Percentiles rank a stretch among this genome's conserved stretches.
These are phyloP conservation scores for Starmerella floris DNA, from an alignment of 805 yeast genomes.

Conservation along the genomic window DNA sequence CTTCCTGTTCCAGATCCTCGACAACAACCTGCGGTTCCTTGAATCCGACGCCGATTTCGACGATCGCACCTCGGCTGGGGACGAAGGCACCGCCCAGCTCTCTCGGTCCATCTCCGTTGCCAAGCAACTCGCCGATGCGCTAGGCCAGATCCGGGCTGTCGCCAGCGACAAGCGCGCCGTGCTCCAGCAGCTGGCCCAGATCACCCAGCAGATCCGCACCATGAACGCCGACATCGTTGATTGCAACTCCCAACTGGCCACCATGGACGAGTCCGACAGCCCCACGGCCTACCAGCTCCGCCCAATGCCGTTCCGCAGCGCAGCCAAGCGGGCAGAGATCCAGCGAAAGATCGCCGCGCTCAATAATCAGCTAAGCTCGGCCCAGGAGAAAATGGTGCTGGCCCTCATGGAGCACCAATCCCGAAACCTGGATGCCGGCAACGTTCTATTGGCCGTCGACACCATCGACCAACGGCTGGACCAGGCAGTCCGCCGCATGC, in stretches of 20 bases:
- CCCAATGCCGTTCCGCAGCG: conserved; percentile 8
- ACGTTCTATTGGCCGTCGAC: conserved; percentile 3
- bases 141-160: not conserved
- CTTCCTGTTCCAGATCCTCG: conserved; percentile 16
- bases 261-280: not conserved
- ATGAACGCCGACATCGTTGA: not conserved
- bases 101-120: not conserved
- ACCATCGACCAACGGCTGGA: conserved; percentile 9
- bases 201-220: not conserved
- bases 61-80: not conserved
- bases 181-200: not conserved
- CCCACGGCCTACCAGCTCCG: conserved; percentile 6
- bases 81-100: not conserved
- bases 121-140: not conserved
- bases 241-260: not conserved
- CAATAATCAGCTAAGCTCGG: not conserved
- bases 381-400: conserved; percentile 1
- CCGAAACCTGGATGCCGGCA: not conserved
- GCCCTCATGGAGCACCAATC: not conserved
- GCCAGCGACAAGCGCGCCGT: not conserved
- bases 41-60: not conserved
- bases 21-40: conserved; percentile 15
- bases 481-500: not conserved
- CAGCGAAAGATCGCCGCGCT: not conserved
- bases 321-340: not conserved